Evolutionary conservation across 192 early-diverging fungal species (phyloP), one percentile per base, ranked within the genome.

Genomic region (Coemansia sp.): DNA sequence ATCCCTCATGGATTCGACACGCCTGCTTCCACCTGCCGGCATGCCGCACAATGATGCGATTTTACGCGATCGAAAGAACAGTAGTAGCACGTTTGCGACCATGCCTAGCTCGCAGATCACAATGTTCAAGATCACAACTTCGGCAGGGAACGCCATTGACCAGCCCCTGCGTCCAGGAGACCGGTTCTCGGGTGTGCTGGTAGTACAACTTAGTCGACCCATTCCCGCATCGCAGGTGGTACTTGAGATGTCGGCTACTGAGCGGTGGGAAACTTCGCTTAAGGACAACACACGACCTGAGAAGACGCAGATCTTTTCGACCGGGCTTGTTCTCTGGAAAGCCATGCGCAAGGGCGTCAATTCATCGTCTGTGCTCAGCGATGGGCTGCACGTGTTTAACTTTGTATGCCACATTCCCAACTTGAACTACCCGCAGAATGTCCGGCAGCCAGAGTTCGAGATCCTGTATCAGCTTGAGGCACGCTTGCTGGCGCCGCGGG

Each of bases 341-440:
- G 69, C 79, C 17, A 24, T 55, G 59, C 73, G 66, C 57, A 76
- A 81, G 50, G 79, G 79, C 57, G 53, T 54, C 19, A 64, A 64
- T 19, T 68, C 70, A 23, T 81, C 79, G 33, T 72, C 79, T 39
- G 79, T 81, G 50, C 79, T 81, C 17, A 73, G 69, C 53, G 79
- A 81, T 63, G 79, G 79, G 24, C 59, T 76, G 23, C 79, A 81
- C 27, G 74, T 76, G 57, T 81, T 70, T 57, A 81, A 81, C 67
- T 81, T 81, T 59, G 22, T 54, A 29, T 81, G 79, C 61, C 70
- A 72, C 36, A 76, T 81, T 61, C 79, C 79, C 21, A 63, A 76
- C 51, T 56, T 81, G 59, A 81, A 81, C 61, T 81, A 81, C 61
- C 79, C 79, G 24, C 79, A 81, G 63, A 75, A 46, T 51, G 53